Conservation (phyloP, 176 grass and related monocot genomes). For the Calamus simplicifolius region DNA sequence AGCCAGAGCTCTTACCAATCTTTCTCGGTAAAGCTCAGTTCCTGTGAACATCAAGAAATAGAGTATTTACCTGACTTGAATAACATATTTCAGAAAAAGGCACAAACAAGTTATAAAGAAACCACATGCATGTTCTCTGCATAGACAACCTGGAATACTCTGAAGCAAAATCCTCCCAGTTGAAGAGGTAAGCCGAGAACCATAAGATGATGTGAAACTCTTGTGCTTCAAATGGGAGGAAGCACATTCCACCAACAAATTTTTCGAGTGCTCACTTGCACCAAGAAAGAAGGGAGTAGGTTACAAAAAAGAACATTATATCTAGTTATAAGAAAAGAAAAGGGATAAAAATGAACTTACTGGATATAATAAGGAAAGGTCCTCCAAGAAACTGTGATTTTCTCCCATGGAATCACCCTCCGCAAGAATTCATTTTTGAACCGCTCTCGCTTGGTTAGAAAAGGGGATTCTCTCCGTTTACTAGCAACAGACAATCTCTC, state of each 20-base stretch:
- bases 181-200: conserved; percentile 60
- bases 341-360: conserved; percentile 28
- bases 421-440: conserved; percentile 85
- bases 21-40: conserved; percentile 95
- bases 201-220: conserved; percentile 46
- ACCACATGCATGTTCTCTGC: no score
- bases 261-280: conserved; percentile 52
- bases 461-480: conserved; percentile 57
- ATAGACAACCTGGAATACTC: conserved; percentile 64
- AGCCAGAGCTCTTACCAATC: conserved; percentile 80
- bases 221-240: conserved; percentile 72
- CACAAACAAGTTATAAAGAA: no score
- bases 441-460: conserved; percentile 65
- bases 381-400: conserved; percentile 64
- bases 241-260: conserved; percentile 59
- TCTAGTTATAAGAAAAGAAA: not conserved
- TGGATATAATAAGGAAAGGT: conserved; percentile 83
- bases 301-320: conserved; percentile 14
- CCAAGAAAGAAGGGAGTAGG: conserved; percentile 15
- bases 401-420: conserved; percentile 79
- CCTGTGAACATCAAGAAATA: conserved; percentile 33
- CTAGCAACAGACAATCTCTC: conserved; percentile 63
- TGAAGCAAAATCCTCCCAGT: conserved; percentile 70
- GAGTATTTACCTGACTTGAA: conserved; percentile 7
- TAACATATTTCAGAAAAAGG: no score